Base-by-base conservation (phyloP, 179 eudicot genomes). In the Silene vulgaris region DNA sequence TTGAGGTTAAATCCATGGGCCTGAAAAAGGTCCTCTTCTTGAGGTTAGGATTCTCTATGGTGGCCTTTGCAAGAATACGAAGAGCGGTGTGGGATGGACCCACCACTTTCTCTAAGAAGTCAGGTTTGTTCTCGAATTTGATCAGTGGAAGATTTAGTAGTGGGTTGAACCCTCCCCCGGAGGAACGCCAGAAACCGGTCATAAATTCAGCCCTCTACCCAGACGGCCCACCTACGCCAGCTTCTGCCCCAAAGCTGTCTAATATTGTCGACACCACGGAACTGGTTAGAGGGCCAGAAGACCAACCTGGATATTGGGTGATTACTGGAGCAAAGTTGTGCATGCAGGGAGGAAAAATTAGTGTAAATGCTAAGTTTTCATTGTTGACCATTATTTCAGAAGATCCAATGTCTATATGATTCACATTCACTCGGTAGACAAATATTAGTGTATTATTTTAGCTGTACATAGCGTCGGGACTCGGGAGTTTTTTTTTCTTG, bases 241-340 rank as follows among this genome's bases (percentile, higher is more conserved):
- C 84, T 40, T 84, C 80, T 73, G 86, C 90, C n/a, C 89, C 89
- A 6, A 95, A 89, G 72, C 75, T 92, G 81, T 83, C 89, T 0
- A 59, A 61, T 32, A 82, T 95, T 71, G 96, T 95, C 16, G 96
- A 93, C 69, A 88, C 92, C n/a, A 86, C 78, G 68, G 99, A 95
- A 78, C 89, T 86, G 89, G 81, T 88, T 20, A 83, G 97, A 85
- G 99, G 97, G 3, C 99, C 97, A 2, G 99, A 92, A 81, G 91
- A 87, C 45, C 80, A 88, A 29, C 99, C 99, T n/a, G 99, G 99
- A 16, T 89, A 95, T 81, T 95, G 97, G 97, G 96, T 93, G 75
- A 84, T 93, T 48, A 92, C 97, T 0, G 99, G 99, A 71, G 97
- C 96, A 19, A 95, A 88, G 84, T 90, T 93, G 64, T 80, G 88